Percentiles rank a stretch among this genome's conserved stretches.
Evolutionary conservation across 2,329 filamentous ascomycete species (phyloP).

Genomic region (Alternaria consortialis): DNA sequence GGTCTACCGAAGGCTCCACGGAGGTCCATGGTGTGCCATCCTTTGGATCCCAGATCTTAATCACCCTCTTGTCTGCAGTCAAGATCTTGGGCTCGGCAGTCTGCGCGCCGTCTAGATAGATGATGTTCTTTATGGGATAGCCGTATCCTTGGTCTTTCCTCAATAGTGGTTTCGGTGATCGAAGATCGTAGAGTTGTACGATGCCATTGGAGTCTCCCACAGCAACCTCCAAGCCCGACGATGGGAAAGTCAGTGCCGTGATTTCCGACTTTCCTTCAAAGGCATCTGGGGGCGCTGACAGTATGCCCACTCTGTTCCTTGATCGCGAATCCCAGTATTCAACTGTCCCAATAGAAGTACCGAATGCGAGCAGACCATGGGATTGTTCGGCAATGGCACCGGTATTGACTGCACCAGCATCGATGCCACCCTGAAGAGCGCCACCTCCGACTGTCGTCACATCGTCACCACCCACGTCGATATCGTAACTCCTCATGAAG

Average conservation of each 20-base stretch:
- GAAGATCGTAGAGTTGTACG: constrained; percentile 89
- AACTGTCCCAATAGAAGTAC: constrained; percentile 92
- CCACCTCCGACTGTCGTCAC: constrained; percentile 70
- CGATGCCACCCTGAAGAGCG: constrained; percentile 85
- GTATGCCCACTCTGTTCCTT: constrained; percentile 79
- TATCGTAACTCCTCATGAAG: constrained; percentile 92
- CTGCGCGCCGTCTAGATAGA: constrained; percentile 74
- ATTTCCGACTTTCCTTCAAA: constrained; percentile 67
- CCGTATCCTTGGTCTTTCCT: constrained; percentile 97
- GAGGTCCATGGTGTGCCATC: constrained; percentile 92
- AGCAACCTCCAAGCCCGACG: constrained; percentile 83
- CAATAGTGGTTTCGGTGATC: constrained; percentile 83
- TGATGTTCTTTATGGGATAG: constrained; percentile 86
- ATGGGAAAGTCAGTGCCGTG: constrained; percentile 86
- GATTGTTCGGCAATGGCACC: constrained; percentile 87
- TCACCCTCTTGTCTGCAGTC: constrained; percentile 91
- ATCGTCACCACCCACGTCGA: constrained; percentile 89
- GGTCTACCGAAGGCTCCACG: constrained; percentile 91
- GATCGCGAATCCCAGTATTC: constrained; percentile 96
- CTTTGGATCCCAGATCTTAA: constrained; percentile 92
- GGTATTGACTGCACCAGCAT: constrained; percentile 85
- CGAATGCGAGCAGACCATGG: constrained; percentile 91
- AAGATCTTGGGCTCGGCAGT: constrained; percentile 76
- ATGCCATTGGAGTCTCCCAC: constrained; percentile 89
- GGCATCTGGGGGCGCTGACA: constrained; percentile 64